Conservation (phyloP, 148 eudicot genomes). For the Dysphania ambrosioides region DNA sequence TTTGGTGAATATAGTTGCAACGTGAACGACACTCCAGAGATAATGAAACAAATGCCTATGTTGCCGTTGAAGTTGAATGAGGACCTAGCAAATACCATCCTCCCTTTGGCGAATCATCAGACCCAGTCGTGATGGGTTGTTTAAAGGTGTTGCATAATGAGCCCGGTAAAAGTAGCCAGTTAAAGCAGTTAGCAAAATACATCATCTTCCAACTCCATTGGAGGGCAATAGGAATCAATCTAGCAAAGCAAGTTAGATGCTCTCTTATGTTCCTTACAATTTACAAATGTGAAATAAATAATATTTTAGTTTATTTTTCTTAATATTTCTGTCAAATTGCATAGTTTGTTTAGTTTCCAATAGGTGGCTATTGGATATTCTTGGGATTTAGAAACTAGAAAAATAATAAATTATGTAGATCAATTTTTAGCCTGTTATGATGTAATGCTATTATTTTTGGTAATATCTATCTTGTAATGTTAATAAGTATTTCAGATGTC, state of each 20-base stretch:
- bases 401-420: slow-evolving; percentile 22
- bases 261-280: slow-evolving; percentile 19
- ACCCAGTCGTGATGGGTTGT: slow-evolving; percentile 38
- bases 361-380: slow-evolving; percentile 26
- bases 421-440: slow-evolving; percentile 18
- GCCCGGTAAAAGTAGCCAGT: slow-evolving; percentile 13
- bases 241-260: slow-evolving; percentile 20
- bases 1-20: slow-evolving; percentile 37
- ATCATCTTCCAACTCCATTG: neutral
- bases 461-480: slow-evolving; percentile 11
- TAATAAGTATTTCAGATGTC: neutral
- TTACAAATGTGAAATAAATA: slow-evolving; percentile 20
- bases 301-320: slow-evolving; percentile 3
- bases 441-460: slow-evolving; percentile 17
- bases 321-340: slow-evolving; percentile 12
- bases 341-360: slow-evolving; percentile 31
- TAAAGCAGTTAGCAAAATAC: slow-evolving; percentile 20
- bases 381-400: slow-evolving; percentile 21
- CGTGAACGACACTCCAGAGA: slow-evolving; percentile 74
- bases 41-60: slow-evolving; percentile 98
- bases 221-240: slow-evolving; percentile 11
- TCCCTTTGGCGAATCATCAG: slow-evolving; percentile 48
- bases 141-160: neutral
- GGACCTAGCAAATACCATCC: slow-evolving; percentile 66
- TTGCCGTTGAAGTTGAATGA: slow-evolving; percentile 86